Conservation (phyloP, 2,329 filamentous ascomycete genomes). For the Aspergillus brunneoviolaceus region DNA sequence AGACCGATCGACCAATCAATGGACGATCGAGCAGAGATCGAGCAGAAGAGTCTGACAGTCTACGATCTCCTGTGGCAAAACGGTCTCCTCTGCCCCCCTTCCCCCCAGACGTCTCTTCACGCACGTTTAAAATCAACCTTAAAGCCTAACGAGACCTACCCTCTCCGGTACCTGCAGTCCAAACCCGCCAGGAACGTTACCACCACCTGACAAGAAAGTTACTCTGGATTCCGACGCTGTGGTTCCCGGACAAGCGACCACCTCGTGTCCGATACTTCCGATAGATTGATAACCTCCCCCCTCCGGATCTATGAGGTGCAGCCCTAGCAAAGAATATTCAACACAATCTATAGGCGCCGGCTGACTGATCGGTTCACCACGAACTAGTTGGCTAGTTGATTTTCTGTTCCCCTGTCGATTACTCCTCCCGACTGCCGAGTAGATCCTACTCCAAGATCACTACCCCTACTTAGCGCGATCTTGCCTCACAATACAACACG, state of each 20-base stretch:
- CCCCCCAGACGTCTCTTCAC: not conserved
- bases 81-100: not conserved
- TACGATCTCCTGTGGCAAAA: not conserved
- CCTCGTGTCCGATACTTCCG: not conserved
- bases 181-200: not conserved
- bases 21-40: not conserved
- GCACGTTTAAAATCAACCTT: not conserved
- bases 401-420: not conserved
- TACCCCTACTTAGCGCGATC: not conserved
- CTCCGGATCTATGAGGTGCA: not conserved
- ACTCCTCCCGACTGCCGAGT: not conserved
- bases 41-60: not conserved
- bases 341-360: not conserved
- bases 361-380: not conserved
- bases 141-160: not conserved
- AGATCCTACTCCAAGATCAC: not conserved
- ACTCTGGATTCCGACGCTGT: not conserved
- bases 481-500: not conserved
- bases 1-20: not conserved
- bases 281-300: not conserved
- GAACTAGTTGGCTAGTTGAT: not conserved
- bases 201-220: not conserved
- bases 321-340: not conserved
- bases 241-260: not conserved
- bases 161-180: not conserved